Evolutionary conservation across 1,139 yeast genomes (phyloP).

Genomic region (Yamadazyma atmosphaerica): DNA sequence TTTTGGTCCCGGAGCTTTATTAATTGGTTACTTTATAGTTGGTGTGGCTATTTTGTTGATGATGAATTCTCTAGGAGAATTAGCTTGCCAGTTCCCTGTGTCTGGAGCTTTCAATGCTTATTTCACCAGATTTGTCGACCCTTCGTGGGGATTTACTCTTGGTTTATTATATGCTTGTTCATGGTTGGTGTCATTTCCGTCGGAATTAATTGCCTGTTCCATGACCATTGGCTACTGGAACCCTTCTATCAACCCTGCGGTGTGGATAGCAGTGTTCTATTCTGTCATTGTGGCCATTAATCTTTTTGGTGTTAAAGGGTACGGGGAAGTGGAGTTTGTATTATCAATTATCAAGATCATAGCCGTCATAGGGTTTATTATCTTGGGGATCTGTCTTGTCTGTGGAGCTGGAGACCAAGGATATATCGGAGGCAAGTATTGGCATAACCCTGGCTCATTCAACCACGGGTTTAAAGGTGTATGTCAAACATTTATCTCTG

Average conservation of each 20-base stretch:
- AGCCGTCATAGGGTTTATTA: constrained; percentile 45
- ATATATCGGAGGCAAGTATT: constrained; percentile 41
- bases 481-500: constrained; percentile 77
- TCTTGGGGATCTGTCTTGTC: constrained; percentile 34
- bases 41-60: constrained; percentile 51
- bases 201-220: constrained; percentile 46
- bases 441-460: constrained; percentile 50
- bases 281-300: constrained; percentile 38
- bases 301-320: constrained; percentile 46
- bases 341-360: constrained; percentile 43
- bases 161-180: constrained; percentile 43
- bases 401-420: constrained; percentile 46
- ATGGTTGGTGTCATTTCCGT: constrained; percentile 46
- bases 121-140: constrained; percentile 60
- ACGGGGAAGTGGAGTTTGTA: constrained; percentile 46
- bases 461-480: constrained; percentile 73
- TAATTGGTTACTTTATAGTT: constrained; percentile 50
- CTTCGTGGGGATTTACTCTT: constrained; percentile 58
- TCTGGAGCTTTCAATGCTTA: constrained; percentile 61
- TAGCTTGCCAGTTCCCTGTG: constrained; percentile 61
- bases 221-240: constrained; percentile 47
- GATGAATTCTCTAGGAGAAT: constrained; percentile 60
- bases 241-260: constrained; percentile 36
- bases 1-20: constrained; percentile 65
- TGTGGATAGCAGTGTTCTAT: constrained; percentile 45